A percentile compares a stretch with the other conserved stretches of the same genome.
phyloP scores from a whole-genome alignment of 768 basidiomycete genomes.

The Kwoniella mangroviensis region DNA sequence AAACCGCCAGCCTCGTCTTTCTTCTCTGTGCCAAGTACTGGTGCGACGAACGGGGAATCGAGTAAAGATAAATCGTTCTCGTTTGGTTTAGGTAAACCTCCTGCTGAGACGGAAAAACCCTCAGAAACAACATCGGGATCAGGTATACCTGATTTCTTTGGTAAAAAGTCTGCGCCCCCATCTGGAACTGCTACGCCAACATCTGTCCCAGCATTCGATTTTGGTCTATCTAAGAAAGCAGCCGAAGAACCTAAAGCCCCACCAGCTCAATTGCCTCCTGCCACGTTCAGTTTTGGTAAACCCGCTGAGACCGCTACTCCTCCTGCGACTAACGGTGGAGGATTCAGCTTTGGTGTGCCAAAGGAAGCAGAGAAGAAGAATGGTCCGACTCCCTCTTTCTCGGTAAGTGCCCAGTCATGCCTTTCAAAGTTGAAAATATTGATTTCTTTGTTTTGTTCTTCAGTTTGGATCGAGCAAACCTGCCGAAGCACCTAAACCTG shows the following conservation, averaged over 20 bases:
- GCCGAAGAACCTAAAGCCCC: slow-evolving; percentile 17
- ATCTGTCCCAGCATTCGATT: slow-evolving; percentile 22
- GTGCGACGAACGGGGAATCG: slow-evolving; percentile 6
- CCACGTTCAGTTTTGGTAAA: slow-evolving; percentile 21
- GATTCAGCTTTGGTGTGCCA: slow-evolving; percentile 21
- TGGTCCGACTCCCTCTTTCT: slow-evolving; percentile 4
- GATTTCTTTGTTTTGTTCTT: background rate
- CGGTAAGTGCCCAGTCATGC: slow-evolving; percentile 7
- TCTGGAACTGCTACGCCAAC: slow-evolving; percentile 32
- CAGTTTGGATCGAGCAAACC: slow-evolving; percentile 20
- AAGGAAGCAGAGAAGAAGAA: slow-evolving; percentile 11
- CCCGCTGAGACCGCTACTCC: slow-evolving; percentile 11
- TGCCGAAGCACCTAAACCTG: slow-evolving; percentile 21
- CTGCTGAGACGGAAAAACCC: background rate
- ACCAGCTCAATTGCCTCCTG: slow-evolving; percentile 18
- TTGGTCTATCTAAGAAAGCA: slow-evolving; percentile 24
- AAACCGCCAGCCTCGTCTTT: slow-evolving; percentile 31
- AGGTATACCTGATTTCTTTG: slow-evolving; percentile 33
- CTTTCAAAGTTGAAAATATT: too few relatives aligned
- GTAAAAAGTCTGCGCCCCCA: slow-evolving; percentile 20
- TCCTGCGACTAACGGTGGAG: slow-evolving; percentile 2
- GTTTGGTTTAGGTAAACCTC: slow-evolving; percentile 33
- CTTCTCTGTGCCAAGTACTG: slow-evolving; percentile 14
- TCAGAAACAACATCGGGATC: background rate
- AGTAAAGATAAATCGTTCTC: slow-evolving; percentile 24